Base-by-base conservation (phyloP, 2,329 filamentous ascomycete genomes). In the Diaporthe citrichinensis region DNA sequence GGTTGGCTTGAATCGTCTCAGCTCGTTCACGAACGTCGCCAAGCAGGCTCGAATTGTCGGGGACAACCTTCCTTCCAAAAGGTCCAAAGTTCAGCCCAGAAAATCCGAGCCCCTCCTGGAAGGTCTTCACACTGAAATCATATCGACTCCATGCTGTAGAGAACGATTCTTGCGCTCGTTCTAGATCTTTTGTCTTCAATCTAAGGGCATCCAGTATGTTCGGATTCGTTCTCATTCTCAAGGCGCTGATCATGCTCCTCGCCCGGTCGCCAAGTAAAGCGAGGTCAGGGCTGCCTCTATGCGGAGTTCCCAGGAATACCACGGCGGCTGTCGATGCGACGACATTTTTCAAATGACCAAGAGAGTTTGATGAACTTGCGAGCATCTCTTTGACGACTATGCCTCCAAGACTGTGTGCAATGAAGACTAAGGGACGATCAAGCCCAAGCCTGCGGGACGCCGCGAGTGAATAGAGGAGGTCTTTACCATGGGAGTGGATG, bases 381-480 rank as follows among this genome's bases (percentile, higher is more conserved):
- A 67, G 61, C 61, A 67, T 67, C 28, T 67, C 41, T 36, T 67
- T 67, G 28, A 51, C 44, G 0, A 67, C 20, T n/a, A 67, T 67
- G 28, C 61, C 61, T 17, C 61, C 61, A 36, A 67, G 61, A 17
- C 61, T 67, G 28, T 67, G 61, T 2, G 61, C 61, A 15, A 67
- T 36, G 41, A 67, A 25, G 4, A 67, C 15, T 17, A 67, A 67
- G 10, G 41, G 61, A 5, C 8, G 4, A 1, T 49, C 5, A 0
- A 34, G 20, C 6, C 23, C 5, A 0, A 34, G 20, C 6, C 23
- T 67, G 39, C 28, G 41, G 1, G 2, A 20, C 4, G 61, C 20
- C 2, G 61, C 61, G 5, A 67, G 41, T 15, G 44, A 67, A 15
- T 17, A 49, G 41, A 67, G 61, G 3, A 67, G 44, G 31, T 67